phyloP scores from a whole-genome alignment of 2,329 filamentous ascomycete species.

The Mariannaea elegans region DNA sequence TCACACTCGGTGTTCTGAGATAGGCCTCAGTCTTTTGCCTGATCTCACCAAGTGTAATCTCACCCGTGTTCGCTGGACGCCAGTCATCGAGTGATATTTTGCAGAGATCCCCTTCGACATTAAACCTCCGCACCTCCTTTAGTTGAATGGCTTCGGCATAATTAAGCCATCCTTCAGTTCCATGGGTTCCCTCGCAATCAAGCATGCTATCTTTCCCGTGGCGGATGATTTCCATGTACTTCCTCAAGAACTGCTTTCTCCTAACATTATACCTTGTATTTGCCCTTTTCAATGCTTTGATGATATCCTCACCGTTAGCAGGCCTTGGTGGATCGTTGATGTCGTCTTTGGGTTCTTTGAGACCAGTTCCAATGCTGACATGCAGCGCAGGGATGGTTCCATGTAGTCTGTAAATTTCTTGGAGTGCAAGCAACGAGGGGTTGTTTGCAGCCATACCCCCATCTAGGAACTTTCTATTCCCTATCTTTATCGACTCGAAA shows the following conservation, averaged over 20 bases:
- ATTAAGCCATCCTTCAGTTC: background rate
- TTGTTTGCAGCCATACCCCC: conserved; percentile 20
- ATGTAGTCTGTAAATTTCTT: background rate
- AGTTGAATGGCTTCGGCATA: background rate
- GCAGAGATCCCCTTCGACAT: background rate
- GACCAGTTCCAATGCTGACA: conserved; percentile 17
- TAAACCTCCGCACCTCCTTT: background rate
- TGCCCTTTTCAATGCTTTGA: no score
- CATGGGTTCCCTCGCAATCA: conserved; percentile 2
- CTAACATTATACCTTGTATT: no score
- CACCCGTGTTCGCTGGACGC: background rate
- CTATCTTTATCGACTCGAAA: conserved; percentile 9
- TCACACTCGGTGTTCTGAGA: background rate
- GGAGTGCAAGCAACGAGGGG: accelerated
- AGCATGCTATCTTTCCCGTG: conserved; percentile 1
- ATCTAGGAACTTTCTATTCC: background rate
- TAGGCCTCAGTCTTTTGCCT: background rate
- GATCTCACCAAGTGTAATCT: background rate
- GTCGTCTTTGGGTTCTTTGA: background rate
- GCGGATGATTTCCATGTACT: background rate
- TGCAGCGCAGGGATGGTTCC: background rate
- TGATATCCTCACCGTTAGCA: no score
- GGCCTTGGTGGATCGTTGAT: background rate
- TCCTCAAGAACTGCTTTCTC: conserved; percentile 4
- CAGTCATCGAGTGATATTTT: background rate